A percentile compares a stretch with the other conserved stretches of the same genome.
Conservation (phyloP, 2,329 filamentous ascomycete genomes). For the Daldinia sp. region DNA sequence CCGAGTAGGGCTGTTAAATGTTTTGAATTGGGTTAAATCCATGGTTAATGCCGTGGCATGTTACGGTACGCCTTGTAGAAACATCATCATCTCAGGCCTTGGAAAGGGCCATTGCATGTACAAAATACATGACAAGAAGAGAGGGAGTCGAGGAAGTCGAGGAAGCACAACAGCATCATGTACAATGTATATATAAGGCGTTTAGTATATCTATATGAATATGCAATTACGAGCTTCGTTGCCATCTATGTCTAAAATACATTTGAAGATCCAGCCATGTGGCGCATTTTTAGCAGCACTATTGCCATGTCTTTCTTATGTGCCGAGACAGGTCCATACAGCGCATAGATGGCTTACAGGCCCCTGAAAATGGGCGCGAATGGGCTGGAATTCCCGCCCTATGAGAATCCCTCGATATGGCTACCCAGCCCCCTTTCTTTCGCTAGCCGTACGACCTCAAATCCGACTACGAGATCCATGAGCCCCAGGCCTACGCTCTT, state of each 20-base stretch:
- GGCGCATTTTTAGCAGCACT: background rate
- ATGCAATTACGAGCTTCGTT: slow-evolving; percentile 11
- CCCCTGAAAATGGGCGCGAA: slow-evolving; percentile 35
- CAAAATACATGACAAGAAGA: background rate
- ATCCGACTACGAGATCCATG: slow-evolving; percentile 74
- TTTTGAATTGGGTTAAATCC: background rate
- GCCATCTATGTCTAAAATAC: slow-evolving; percentile 6
- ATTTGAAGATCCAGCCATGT: background rate
- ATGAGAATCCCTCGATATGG: slow-evolving; percentile 64
- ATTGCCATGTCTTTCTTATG: background rate
- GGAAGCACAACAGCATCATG: background rate
- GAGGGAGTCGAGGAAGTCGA: too few relatives aligned
- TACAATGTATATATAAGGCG: slow-evolving; percentile 33
- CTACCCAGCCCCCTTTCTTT: slow-evolving; percentile 66
- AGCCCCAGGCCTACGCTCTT: slow-evolving; percentile 75
- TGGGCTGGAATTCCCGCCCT: slow-evolving; percentile 36
- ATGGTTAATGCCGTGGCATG: background rate
- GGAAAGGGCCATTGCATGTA: background rate
- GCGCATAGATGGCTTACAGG: slow-evolving; percentile 10
- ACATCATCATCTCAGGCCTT: slow-evolving; percentile 9
- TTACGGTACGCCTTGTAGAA: slow-evolving; percentile 21
- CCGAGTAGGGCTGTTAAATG: slow-evolving; percentile 71
- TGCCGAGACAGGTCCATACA: background rate
- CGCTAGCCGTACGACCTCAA: slow-evolving; percentile 68
- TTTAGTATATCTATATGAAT: slow-evolving; percentile 27